Evolutionary conservation across 2,329 filamentous ascomycete species (phyloP).

Genomic region (Fusarium pininemorale): DNA sequence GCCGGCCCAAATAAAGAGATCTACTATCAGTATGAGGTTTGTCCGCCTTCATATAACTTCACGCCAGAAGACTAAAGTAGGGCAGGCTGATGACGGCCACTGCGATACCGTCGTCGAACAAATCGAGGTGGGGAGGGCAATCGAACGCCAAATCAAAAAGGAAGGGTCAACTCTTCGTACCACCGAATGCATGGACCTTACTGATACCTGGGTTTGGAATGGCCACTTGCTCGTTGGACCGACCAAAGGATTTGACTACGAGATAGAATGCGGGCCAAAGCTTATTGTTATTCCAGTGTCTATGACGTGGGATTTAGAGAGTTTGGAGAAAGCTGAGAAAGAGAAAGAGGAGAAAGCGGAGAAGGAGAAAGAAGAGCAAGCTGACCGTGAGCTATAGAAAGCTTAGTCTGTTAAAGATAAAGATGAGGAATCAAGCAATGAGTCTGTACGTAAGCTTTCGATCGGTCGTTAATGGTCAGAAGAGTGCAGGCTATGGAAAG

Average conservation of each 20-base stretch:
- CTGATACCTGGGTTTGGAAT: neutral
- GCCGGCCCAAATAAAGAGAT: neutral
- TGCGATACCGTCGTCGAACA: neutral
- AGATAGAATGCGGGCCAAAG: neutral
- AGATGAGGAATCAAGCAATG: no score
- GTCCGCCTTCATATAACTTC: accelerated
- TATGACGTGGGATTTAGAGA: neutral
- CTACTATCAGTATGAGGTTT: neutral
- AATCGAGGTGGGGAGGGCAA: neutral
- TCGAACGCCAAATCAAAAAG: neutral
- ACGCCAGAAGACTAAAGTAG: accelerated
- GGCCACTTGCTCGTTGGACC: neutral
- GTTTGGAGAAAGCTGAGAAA: neutral
- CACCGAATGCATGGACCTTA: neutral
- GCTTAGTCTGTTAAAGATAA: no score
- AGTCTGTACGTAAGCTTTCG: no score
- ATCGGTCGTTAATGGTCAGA: no score
- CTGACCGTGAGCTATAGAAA: neutral
- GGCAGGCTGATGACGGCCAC: neutral
- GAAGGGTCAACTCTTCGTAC: neutral
- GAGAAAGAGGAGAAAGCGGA: neutral
- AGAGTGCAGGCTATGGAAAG: no score
- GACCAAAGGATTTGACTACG: neutral
- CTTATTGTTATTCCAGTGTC: neutral
- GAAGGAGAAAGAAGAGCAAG: neutral